These are phyloP conservation scores for Coemansia reversa DNA, from an alignment of 192 early-diverging fungal genomes.

Conservation along the genomic window DNA sequence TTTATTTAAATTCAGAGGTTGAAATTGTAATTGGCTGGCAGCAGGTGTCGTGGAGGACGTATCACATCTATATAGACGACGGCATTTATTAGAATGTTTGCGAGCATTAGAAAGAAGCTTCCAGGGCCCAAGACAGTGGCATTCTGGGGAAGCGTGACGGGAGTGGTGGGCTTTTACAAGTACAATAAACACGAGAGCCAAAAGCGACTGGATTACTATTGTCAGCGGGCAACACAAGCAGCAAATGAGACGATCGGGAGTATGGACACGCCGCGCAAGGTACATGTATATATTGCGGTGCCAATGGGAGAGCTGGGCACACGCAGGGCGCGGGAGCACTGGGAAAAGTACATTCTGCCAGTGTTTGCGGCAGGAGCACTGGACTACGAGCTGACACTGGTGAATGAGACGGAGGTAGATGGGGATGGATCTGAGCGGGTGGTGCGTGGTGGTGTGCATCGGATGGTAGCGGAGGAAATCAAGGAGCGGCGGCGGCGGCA, in stretches of 20 bases:
- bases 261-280: slow-evolving; percentile 43
- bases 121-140: slow-evolving; percentile 48
- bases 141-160: slow-evolving; percentile 42
- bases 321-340: slow-evolving; percentile 49
- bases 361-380: slow-evolving; percentile 54
- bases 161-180: slow-evolving; percentile 31
- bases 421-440: slow-evolving; percentile 27
- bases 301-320: slow-evolving; percentile 55
- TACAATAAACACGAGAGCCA: slow-evolving; percentile 51
- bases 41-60: background rate
- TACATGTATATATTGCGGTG: slow-evolving; percentile 43
- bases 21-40: background rate
- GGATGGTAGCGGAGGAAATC: slow-evolving; percentile 39
- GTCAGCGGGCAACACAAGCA: slow-evolving; percentile 25
- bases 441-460: slow-evolving; percentile 47
- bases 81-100: slow-evolving; percentile 16
- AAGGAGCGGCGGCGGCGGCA: slow-evolving; percentile 43
- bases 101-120: slow-evolving; percentile 32
- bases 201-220: slow-evolving; percentile 39
- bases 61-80: background rate
- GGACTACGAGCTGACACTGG: slow-evolving; percentile 53
- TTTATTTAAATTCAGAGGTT: background rate
- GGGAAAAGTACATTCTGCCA: slow-evolving; percentile 52
- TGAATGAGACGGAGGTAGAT: slow-evolving; percentile 42
- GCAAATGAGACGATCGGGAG: slow-evolving; percentile 41